Evolutionary conservation across 352 stramenopile species (phyloP), one percentile per base, ranked within the genome.

Genomic region (Thalassiosira oceanica): DNA sequence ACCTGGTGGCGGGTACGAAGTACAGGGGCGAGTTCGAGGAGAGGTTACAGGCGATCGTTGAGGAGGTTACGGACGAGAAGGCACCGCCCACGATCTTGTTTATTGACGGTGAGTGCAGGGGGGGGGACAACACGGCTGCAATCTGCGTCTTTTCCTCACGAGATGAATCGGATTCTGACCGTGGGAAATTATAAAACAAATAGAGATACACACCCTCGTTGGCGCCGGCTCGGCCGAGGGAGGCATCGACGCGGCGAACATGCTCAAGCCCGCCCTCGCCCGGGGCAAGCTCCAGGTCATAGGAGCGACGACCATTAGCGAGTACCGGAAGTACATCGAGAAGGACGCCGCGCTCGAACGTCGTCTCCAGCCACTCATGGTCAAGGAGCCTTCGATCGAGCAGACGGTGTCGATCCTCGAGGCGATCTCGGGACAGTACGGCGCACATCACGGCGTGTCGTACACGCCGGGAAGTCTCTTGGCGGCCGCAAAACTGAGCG

Each of bases 1-100:
- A 87, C 20, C 76, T 98, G 0, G 91, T 98, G 6, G 94, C 95
- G 1, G 95, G 94, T 3, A 94, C 94, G 10, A 97, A 97, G 69
- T 97, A 97, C 74, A 84, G 92, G 18, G 94, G 95, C 29, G 93
- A 97, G 64, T 98, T 98, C 68, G 95, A 98, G 83, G 93, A 97
- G 76, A 84, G 94, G 16, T 68, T 98, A 0, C 94, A 98, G 68
- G 75, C 83, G 5, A 93, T 98, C 54, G 66, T 98, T 3, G 90
- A 97, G 63, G 95, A 98, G 69, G 91, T 97, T 13, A 93, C 93
- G 11, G 89, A 96, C 66, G 66, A 80, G 16, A 79, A 62, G 36
- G 69, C 83, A 13, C 76, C 78, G 23, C 76, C 87, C 10, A 93
- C 88, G 7, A 94, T 96, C 73, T 53, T 96, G 2, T 98, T 98